These are phyloP conservation scores for Ophiostoma sp. DNA, from an alignment of 2,329 filamentous ascomycete species.

Conservation along the genomic window DNA sequence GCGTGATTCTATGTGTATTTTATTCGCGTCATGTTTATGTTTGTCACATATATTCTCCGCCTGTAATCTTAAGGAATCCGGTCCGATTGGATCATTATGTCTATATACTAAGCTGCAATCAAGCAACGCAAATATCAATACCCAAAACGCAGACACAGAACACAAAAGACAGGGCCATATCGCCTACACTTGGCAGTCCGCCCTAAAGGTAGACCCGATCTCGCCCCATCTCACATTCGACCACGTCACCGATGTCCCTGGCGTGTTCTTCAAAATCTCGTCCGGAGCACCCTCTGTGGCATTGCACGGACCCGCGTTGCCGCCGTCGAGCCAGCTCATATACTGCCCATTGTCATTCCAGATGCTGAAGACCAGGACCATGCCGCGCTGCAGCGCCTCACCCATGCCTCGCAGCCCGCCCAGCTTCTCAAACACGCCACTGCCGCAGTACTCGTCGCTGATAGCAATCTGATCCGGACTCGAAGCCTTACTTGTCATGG, in stretches of 20 bases:
- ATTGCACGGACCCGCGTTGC: conserved; percentile 46
- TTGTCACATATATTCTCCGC: not conserved
- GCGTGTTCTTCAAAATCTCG: conserved; percentile 42
- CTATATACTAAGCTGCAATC: not conserved
- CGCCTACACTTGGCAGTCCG: not conserved
- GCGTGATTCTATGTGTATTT: not conserved
- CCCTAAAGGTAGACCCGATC: conserved; percentile 45
- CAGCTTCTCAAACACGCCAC: conserved; percentile 39
- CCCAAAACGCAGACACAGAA: not conserved
- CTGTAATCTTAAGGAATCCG: not conserved
- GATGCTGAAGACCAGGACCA: conserved; percentile 45
- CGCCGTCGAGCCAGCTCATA: conserved; percentile 49
- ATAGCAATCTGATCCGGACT: conserved; percentile 1
- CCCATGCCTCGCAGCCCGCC: conserved; percentile 50
- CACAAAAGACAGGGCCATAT: not conserved
- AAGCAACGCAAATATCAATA: not conserved
- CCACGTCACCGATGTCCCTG: conserved; percentile 48
- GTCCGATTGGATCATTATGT: not conserved
- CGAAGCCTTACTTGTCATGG: not conserved
- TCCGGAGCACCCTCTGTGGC: conserved; percentile 48
- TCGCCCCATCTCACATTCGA: conserved; percentile 57
- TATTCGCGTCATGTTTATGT: not conserved
- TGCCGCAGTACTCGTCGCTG: conserved; percentile 33
- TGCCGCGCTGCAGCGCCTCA: conserved; percentile 39
- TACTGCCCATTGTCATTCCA: conserved; percentile 45